Evolutionary conservation across 176 grass and related monocot genomes (phyloP).

Genomic region (Leersia perrieri): DNA sequence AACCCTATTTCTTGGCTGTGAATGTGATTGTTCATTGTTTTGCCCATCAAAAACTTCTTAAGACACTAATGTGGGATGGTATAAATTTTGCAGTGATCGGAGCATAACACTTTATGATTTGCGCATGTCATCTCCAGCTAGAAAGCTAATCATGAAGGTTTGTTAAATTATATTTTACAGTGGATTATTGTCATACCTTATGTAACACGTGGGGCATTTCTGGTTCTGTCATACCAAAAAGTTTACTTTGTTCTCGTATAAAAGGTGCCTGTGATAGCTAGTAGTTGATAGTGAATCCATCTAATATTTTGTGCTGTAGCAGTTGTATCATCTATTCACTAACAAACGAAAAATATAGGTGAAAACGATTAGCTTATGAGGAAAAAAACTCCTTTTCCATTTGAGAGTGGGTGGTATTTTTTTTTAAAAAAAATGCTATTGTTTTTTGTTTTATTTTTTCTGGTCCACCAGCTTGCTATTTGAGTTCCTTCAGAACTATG

Average conservation of each 20-base stretch:
- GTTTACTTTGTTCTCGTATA: conserved; percentile 19
- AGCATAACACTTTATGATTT: conserved; percentile 89
- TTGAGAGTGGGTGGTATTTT: background rate
- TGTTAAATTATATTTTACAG: conserved; percentile 25
- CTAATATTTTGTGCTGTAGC: background rate
- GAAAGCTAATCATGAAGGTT: conserved; percentile 95
- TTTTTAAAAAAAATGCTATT: background rate
- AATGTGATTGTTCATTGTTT: conserved; percentile 21
- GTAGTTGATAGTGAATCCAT: background rate
- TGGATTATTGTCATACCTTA: background rate
- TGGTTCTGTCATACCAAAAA: background rate
- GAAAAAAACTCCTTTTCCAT: background rate
- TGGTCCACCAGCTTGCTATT: background rate
- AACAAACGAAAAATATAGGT: background rate
- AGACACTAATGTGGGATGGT: background rate
- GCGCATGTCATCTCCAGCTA: conserved; percentile 86
- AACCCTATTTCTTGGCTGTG: conserved; percentile 8
- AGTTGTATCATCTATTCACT: conserved; percentile 20
- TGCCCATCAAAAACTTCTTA: background rate
- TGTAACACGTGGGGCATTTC: conserved; percentile 4
- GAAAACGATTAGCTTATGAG: background rate
- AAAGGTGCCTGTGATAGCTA: conserved; percentile 6
- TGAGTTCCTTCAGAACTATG: background rate
- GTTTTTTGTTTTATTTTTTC: background rate
- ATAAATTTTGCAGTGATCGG: conserved; percentile 69